Base-by-base conservation (phyloP, 345 rosid species). In the Melastoma malabathricum region DNA sequence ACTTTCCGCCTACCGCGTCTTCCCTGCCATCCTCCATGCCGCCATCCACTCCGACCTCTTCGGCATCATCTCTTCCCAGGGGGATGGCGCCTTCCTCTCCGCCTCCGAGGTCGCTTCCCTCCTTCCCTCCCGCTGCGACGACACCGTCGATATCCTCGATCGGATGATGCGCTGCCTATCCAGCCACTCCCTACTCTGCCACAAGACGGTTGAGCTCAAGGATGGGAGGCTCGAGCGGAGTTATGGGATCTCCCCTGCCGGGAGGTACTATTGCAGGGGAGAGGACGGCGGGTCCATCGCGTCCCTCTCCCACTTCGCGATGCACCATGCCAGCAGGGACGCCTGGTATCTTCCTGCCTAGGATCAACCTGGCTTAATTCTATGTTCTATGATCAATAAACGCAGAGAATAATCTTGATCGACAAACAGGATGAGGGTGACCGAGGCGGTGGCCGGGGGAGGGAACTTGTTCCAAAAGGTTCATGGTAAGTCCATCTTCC, bases 391-490 rank as follows among this genome's bases (percentile, higher is more conserved):
- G n/a, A n/a, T n/a, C n/a, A n/a, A n/a, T n/a, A n/a, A n/a, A n/a
- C n/a, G n/a, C n/a, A n/a, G n/a, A n/a, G n/a, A n/a, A n/a, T n/a
- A n/a, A n/a, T n/a, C n/a, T n/a, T n/a, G n/a, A n/a, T 27, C 6
- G 6, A 27, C 6, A 27, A 27, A 27, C 31, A 82, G 93, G 88
- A 59, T 50, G 10, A 49, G 74, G 23, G 6, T 79, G 59, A 71
- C 73, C 56, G 75, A 77, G 25, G 74, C 82, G 23, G 54, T 82
- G 45, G 39, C 74, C 20, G 72, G 76, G 16, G 84, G 83, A 59
- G 89, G 84, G n/a, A 70, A 71, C 62, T 75, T 84, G 22, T 85
- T 85, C 60, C 69, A 77, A 20, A 79, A 70, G 15, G 82, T 75
- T 0, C 72, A 86, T 56, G 88, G 90, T 44, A 70, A 63, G 76